Percentiles rank a stretch among this genome's conserved stretches.
These are phyloP conservation scores for Fusarium succisae DNA, from an alignment of 2,329 filamentous ascomycete genomes.

Conservation along the genomic window DNA sequence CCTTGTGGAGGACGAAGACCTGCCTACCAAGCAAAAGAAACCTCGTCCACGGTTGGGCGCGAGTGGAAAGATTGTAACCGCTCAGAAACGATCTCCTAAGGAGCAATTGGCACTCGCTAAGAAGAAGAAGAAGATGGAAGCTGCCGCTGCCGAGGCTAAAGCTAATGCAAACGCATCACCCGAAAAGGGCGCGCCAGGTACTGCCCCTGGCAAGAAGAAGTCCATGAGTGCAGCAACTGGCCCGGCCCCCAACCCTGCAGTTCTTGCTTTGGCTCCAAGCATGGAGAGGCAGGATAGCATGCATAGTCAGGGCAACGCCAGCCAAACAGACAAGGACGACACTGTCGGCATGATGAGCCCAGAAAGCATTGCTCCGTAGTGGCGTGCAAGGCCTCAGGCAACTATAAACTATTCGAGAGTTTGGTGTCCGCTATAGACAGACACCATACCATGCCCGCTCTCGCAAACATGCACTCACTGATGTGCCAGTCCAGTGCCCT, in stretches of 20 bases:
- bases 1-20: constrained; percentile 91
- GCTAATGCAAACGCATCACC: constrained; percentile 49
- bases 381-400: constrained; percentile 31
- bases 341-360: constrained; percentile 85
- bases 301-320: constrained; percentile 67
- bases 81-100: constrained; percentile 82
- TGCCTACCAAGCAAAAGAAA: constrained; percentile 89
- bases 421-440: not conserved
- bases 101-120: constrained; percentile 86
- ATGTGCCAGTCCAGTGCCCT: not conserved
- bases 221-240: constrained; percentile 50
- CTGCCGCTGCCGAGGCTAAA: constrained; percentile 61
- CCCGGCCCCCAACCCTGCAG: constrained; percentile 50
- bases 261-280: constrained; percentile 52
- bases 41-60: constrained; percentile 71
- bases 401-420: not conserved
- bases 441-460: not conserved
- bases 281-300: constrained; percentile 70
- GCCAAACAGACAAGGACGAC: constrained; percentile 73
- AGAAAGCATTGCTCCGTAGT: constrained; percentile 72
- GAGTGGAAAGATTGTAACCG: constrained; percentile 86
- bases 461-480: not conserved
- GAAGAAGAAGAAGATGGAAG: constrained; percentile 85
- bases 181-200: constrained; percentile 49
- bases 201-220: constrained; percentile 65